phyloP scores from a whole-genome alignment of 2,329 filamentous ascomycete genomes.

The Aspergillus oerlinghausenensis region DNA sequence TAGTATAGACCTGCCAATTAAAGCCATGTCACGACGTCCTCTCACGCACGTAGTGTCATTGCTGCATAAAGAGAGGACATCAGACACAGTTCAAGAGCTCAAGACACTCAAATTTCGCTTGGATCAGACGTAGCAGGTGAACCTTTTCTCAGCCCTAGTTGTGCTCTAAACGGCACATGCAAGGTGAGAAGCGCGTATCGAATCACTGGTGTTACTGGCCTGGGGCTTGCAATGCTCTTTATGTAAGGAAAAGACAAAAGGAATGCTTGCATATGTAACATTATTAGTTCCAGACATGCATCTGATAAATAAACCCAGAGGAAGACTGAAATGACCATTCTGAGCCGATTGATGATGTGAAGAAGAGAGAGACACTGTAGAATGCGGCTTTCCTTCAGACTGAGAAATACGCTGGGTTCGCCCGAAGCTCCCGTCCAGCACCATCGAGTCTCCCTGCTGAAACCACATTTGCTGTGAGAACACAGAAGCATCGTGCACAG shows the following conservation, averaged over 20 bases:
- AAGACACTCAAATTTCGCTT: not conserved
- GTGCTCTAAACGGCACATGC: not conserved
- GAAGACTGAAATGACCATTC: not conserved
- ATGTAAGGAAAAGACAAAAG: not conserved
- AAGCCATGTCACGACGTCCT: not conserved
- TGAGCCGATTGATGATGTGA: constrained; percentile 1
- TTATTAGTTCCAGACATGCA: not conserved
- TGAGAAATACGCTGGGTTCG: constrained; percentile 30
- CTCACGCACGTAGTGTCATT: not conserved
- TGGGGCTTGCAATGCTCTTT: not conserved
- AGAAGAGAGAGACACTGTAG: constrained; percentile 1
- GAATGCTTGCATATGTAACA: not conserved
- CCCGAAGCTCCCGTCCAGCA: constrained; percentile 13
- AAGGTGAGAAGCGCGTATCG: not conserved
- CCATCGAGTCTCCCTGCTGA: constrained; percentile 11
- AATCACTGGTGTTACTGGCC: not conserved
- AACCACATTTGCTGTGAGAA: not conserved
- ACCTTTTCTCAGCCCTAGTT: not conserved
- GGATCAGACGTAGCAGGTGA: not conserved
- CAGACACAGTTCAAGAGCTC: not conserved
- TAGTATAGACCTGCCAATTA: not conserved
- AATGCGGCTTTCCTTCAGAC: constrained; percentile 21
- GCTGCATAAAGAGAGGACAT: not conserved
- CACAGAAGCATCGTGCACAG: not conserved
- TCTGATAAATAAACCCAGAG: not conserved